These are phyloP conservation scores for Verticillium klebahnii DNA, from an alignment of 2,329 filamentous ascomycete genomes.

Conservation along the genomic window DNA sequence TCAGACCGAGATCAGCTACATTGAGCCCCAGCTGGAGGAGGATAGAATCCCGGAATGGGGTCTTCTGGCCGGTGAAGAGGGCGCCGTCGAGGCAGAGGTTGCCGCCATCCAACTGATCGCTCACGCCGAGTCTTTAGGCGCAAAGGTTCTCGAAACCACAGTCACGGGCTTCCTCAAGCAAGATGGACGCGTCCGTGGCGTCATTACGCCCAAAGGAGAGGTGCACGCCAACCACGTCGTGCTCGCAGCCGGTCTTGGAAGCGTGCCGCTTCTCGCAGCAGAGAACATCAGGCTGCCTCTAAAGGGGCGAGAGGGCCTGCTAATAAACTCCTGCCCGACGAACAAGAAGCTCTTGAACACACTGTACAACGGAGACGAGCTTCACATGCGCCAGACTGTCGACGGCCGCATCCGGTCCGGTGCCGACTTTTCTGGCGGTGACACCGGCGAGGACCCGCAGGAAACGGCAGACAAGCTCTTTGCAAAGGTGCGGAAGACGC, in stretches of 20 bases:
- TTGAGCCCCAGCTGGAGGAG: slow-evolving; percentile 17
- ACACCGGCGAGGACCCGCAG: slow-evolving; percentile 16
- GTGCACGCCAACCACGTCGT: slow-evolving; percentile 22
- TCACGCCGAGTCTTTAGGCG: slow-evolving; percentile 12
- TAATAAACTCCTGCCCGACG: slow-evolving; percentile 22
- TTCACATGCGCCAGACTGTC: slow-evolving; percentile 23
- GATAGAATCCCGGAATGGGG: slow-evolving; percentile 17
- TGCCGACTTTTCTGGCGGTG: background rate
- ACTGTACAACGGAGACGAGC: slow-evolving; percentile 16
- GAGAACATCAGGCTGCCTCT: slow-evolving; percentile 19
- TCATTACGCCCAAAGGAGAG: slow-evolving; percentile 6
- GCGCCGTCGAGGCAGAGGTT: slow-evolving; percentile 22
- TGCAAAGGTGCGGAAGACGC: slow-evolving; percentile 11
- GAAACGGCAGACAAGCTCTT: slow-evolving; percentile 18
- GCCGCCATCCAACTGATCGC: slow-evolving; percentile 17
- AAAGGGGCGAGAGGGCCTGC: slow-evolving; percentile 16
- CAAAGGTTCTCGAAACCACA: slow-evolving; percentile 8
- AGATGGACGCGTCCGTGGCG: slow-evolving; percentile 10
- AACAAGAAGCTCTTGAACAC: slow-evolving; percentile 14
- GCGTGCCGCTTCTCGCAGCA: slow-evolving; percentile 17
- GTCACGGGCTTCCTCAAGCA: slow-evolving; percentile 13
- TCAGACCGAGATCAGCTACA: slow-evolving; percentile 11
- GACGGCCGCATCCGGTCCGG: slow-evolving; percentile 21
- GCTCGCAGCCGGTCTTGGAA: slow-evolving; percentile 22
- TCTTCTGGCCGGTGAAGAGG: slow-evolving; percentile 15